Evolutionary conservation across 371 early-diverging fungal genomes (phyloP), one percentile per base, ranked within the genome.

Genomic region (Rhizopus delemar): DNA sequence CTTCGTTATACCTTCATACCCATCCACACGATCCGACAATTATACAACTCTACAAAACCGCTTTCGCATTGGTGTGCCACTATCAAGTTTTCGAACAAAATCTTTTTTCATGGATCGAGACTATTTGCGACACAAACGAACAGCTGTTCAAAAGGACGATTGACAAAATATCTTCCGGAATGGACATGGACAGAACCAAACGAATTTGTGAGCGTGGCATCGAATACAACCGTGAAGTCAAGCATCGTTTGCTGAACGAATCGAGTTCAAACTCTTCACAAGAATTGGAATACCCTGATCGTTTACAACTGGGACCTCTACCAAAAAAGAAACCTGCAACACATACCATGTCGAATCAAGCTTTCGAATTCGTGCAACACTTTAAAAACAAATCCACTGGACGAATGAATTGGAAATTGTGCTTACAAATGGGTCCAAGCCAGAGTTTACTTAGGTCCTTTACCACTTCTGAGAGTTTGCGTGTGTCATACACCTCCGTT

Each of bases 341-440:
- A n/a, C 46, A 46, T 12, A n/a, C 3, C n/a, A 46, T 46, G 46
- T 46, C 50, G 7, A 31, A 50, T 50, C 50, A 50, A 50, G 16
- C 3, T 50, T 50, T 50, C 32, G 31, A 50, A 50, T 50, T 50
- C 28, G 50, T 31, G 16, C 29, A 50, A 50, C 4, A 50, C 31
- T 50, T 29, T 6, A 50, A 50, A 8, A 50, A 46, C 2, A 50
- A 50, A 31, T 50, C 16, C 31, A 50, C 31, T 15, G 50, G 50
- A 15, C 50, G 50, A 31, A 50, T 50, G 50, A 50, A 50, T 31
- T 50, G 32, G 50, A 50, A 50, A 29, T 28, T 50, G 50, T 50
- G 32, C 50, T 50, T 50, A 31, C 50, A 50, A 50, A 31, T 50
- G 16, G 31, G 50, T 31, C 50, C 1, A 31, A 50, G 28, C 31